Conservation (phyloP, 148 eudicot species). For the Suaeda aralocaspica region DNA sequence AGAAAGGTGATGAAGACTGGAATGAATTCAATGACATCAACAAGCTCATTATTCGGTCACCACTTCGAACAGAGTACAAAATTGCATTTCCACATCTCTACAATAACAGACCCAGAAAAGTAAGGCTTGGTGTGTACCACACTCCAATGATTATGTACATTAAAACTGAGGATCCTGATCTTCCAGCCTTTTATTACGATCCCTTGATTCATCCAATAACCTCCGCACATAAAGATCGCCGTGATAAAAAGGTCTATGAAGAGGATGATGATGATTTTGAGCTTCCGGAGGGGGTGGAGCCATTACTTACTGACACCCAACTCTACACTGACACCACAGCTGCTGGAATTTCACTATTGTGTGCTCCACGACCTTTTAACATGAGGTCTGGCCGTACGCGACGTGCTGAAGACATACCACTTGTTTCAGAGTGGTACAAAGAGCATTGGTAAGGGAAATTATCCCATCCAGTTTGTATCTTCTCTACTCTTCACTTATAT, state of each 20-base stretch:
- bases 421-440: conserved; percentile 98
- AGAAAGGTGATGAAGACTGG: conserved; percentile 99
- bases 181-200: conserved; percentile 97
- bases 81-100: conserved; percentile 98
- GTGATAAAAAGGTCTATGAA: conserved; percentile 57
- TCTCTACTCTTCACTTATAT: not conserved
- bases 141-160: conserved; percentile 98
- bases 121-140: conserved; percentile 83
- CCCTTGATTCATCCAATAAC: conserved; percentile 95
- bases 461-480: not conserved
- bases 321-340: conserved; percentile 96
- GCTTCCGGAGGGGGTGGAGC: conserved; percentile 92
- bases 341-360: conserved; percentile 86
- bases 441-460: conserved; percentile 75
- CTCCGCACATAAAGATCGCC: conserved; percentile 54
- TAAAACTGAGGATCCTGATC: conserved; percentile 97
- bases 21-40: conserved; percentile 98
- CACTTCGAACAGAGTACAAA: conserved; percentile 92
- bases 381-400: conserved; percentile 97
- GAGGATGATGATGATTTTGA: conserved; percentile 84
- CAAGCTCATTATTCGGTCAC: conserved; percentile 94
- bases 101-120: conserved; percentile 97
- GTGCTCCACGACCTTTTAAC: conserved; percentile 95
- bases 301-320: conserved; percentile 64
- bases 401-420: conserved; percentile 97